Conservation (phyloP, 2,329 filamentous ascomycete genomes). For the Keithomyces neogunnii region DNA sequence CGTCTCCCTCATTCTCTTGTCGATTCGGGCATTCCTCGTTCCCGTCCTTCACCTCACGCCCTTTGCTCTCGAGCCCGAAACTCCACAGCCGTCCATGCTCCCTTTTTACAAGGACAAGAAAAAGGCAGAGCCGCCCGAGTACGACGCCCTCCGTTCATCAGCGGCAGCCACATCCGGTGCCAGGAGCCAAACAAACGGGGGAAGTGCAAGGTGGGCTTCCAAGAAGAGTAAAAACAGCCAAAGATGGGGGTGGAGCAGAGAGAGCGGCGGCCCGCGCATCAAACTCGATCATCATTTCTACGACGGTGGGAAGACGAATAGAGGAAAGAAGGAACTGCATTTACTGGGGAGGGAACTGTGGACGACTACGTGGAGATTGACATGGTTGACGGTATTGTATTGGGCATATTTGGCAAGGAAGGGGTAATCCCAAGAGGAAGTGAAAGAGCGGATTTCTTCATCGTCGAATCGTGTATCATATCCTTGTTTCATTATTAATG, state of each 20-base stretch:
- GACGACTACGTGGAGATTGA: conserved; percentile 52
- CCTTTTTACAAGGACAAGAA: conserved; percentile 46
- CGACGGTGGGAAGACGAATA: conserved; percentile 27
- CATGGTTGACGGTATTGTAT: conserved; percentile 52
- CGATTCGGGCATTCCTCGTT: conserved; percentile 47
- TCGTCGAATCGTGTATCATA: not conserved
- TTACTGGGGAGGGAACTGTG: conserved; percentile 52
- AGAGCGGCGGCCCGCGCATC: conserved; percentile 39
- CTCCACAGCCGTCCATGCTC: conserved; percentile 14
- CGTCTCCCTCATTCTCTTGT: conserved; percentile 40
- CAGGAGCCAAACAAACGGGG: conserved; percentile 15
- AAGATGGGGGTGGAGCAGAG: conserved; percentile 35
- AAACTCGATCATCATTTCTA: conserved; percentile 36
- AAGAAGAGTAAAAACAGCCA: conserved; percentile 18
- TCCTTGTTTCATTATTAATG: not conserved
- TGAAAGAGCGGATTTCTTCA: not conserved
- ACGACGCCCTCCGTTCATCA: not conserved
- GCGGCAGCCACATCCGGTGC: conserved; percentile 9
- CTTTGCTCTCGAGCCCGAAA: conserved; percentile 41
- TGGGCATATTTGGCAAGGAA: conserved; percentile 61
- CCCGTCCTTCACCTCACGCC: conserved; percentile 44
- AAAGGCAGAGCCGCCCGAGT: conserved; percentile 37
- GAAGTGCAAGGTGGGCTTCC: conserved; percentile 13
- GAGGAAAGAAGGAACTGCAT: conserved; percentile 24
- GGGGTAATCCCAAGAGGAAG: conserved; percentile 32